Evolutionary conservation across 2,329 filamentous ascomycete genomes (phyloP).

Genomic region (Beauveria caledonica): DNA sequence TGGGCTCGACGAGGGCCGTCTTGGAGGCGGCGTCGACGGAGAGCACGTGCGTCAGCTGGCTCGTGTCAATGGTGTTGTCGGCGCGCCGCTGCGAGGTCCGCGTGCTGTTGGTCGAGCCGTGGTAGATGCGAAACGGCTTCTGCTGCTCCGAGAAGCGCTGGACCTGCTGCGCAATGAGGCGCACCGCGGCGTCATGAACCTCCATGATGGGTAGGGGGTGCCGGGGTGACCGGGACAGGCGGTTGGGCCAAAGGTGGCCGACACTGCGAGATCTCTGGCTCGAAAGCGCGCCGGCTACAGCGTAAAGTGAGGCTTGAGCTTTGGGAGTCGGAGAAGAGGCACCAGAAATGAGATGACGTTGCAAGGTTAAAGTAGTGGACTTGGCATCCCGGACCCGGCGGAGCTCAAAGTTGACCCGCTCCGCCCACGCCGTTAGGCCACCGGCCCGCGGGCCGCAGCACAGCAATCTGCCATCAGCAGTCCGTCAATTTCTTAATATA

Average conservation of each 20-base stretch:
- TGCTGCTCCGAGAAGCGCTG: constrained; percentile 33
- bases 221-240: not conserved
- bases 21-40: constrained; percentile 43
- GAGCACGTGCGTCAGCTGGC: constrained; percentile 53
- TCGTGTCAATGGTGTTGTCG: constrained; percentile 59
- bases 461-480: not conserved
- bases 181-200: constrained; percentile 36
- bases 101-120: constrained; percentile 71
- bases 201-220: constrained; percentile 25
- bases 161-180: constrained; percentile 34
- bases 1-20: constrained; percentile 60
- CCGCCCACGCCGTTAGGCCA: not conserved
- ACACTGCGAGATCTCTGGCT: not conserved
- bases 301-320: not conserved
- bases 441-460: not conserved
- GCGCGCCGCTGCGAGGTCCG: constrained; percentile 43
- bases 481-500: not conserved
- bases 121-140: constrained; percentile 63
- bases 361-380: not conserved
- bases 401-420: not conserved
- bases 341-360: not conserved
- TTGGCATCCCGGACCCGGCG: not conserved
- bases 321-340: not conserved
- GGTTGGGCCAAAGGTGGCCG: not conserved
- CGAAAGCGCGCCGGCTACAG: not conserved